Percentiles rank a stretch among this genome's conserved stretches.
Conservation (phyloP, 345 rosid genomes). For the Physaria fendleri region DNA sequence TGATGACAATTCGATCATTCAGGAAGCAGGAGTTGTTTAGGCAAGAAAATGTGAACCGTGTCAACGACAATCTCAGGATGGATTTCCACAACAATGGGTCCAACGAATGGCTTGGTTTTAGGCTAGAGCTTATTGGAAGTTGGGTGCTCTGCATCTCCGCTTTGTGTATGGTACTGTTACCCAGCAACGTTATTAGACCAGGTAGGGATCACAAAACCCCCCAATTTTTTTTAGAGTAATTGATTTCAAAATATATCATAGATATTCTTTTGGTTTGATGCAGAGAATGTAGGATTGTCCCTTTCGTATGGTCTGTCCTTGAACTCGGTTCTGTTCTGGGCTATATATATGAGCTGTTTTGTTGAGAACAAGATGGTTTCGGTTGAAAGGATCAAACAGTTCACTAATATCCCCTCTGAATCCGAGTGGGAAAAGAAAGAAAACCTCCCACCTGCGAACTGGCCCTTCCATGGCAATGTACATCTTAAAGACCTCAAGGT, state of each 20-base stretch:
- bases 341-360: constrained; percentile 75
- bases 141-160: constrained; percentile 66
- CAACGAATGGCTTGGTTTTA: constrained; percentile 93
- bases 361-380: constrained; percentile 94
- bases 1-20: constrained; percentile 77
- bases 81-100: constrained; percentile 88
- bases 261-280: constrained; percentile 11
- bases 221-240: neutral
- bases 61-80: constrained; percentile 72
- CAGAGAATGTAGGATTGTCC: constrained; percentile 83
- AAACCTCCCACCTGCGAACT: constrained; percentile 53
- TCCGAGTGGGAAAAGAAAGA: constrained; percentile 67
- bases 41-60: constrained; percentile 66
- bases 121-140: constrained; percentile 74
- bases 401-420: constrained; percentile 69
- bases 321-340: constrained; percentile 70
- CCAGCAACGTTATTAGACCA: constrained; percentile 72
- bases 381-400: constrained; percentile 89
- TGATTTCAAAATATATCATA: neutral
- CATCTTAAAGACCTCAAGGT: constrained; percentile 81
- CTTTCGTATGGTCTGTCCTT: constrained; percentile 91
- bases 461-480: constrained; percentile 74
- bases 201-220: constrained; percentile 35
- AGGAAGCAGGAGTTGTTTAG: constrained; percentile 46
- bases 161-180: constrained; percentile 70